Evolutionary conservation across 176 grass and related monocot species (phyloP), one percentile per base, ranked within the genome.

Genomic region (Phragmites australis): DNA sequence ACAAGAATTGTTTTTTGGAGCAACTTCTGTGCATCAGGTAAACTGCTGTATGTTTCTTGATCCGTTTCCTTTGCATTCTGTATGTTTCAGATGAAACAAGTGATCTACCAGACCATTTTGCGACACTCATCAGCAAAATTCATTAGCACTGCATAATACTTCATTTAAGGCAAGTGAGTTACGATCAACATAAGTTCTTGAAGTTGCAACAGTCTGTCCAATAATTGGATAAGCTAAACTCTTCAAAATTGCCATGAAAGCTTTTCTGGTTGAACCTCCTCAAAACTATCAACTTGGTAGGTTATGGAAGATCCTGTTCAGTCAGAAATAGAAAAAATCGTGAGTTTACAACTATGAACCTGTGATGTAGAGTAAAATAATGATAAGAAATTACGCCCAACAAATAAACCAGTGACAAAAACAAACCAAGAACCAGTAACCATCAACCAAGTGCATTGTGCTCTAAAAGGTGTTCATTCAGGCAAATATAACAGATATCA

Each of bases 181-280:
- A 78, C 29, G 22, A 21, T 45, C 56, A 56, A 40, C 55, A 22
- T 16, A 21, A 53, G 37, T 44, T 37, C 37, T 25, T 55, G 8
- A 59, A 66, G 57, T 69, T 71, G 29, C 57, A 53, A 53, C 17
- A 53, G 44, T 68, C 30, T 79, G 49, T 74, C 46, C 72, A 87
- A 64, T 60, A 31, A 76, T 32, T 69, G 15, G 1, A 53, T 1
- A 23, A 65, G 19, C 48, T 87, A 71, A 71, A 72, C 46, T 88
- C 51, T 27, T 83, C n/a, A 72, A 78, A 72, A 78, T 55, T 8
- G 0, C 39, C 3, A 6, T 30, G 63, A 4, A 4, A 53, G 19
- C 51, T 21, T 52, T 5, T 21, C 51, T 6, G n/a, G n/a, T 19
- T n/a, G 19, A 53, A 53, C 18, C 19, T 53, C 51, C 51, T 53